Base-by-base conservation (phyloP, 2,329 filamentous ascomycete genomes). In the Pseudogymnoascus sp. region DNA sequence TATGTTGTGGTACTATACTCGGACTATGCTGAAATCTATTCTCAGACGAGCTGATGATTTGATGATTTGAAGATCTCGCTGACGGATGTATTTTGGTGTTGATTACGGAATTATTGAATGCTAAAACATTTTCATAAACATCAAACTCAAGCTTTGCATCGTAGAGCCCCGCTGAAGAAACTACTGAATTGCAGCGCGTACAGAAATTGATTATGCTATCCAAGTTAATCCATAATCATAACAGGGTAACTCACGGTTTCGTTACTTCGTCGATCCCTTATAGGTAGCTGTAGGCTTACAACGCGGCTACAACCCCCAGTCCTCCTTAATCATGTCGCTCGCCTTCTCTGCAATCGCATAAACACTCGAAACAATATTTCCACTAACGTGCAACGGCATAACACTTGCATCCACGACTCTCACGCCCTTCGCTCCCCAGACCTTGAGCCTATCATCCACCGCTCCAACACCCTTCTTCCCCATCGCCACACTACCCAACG, bases 311-410 rank as follows among this genome's bases (percentile, higher is more conserved):
- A 51, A 65, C 31, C 26, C 37, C 59, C 39, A 62, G 34, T 66
- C 65, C 60, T 66, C 64, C 59, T 66, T 66, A 71, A 96, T 86
- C 73, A 96, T 75, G 80, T 96, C 91, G 0, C 91, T 91, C 7
- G 85, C 87, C 64, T 89, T 83, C 82, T 96, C 91, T n/a, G 89
- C 91, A 69, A 93, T 85, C 60, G 84, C 86, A 73, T 96, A 77
- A 6, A 96, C 90, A 2, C 90, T 95, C 71, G 93, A 78, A 90
- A 93, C 92, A 66, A 89, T 90, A 79, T 95, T 95, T 74, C 93
- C 87, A 62, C 84, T 88, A 54, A 89, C 81, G 83, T 93, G 93
- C 69, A 89, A 87, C 0, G 91, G 91, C 79, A 95, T 93, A 63
- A 95, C 83, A 71, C 90, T 89, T 0, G 91, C 90, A 74, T 96